Percentiles rank a stretch among this genome's conserved stretches.
Conservation (phyloP, 2,329 filamentous ascomycete species). For the Penicillium sp. region DNA sequence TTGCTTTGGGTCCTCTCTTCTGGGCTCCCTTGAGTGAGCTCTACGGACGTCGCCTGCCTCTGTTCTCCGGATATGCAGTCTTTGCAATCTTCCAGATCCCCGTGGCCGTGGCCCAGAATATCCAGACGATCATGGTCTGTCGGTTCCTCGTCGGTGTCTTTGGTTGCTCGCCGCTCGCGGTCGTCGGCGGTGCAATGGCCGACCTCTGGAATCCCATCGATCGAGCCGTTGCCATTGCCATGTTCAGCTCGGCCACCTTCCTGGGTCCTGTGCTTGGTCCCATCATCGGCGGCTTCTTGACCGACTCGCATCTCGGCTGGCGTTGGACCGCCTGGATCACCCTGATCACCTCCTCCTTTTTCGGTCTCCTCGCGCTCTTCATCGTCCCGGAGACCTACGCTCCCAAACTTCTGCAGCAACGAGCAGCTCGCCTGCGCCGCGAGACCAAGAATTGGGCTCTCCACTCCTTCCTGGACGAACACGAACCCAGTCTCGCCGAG, state of each 20-base stretch:
- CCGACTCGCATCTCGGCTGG: slow-evolving; percentile 49
- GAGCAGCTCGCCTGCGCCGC: slow-evolving; percentile 45
- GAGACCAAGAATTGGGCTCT: slow-evolving; percentile 45
- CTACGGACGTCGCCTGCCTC: slow-evolving; percentile 44
- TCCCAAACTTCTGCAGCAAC: slow-evolving; percentile 44
- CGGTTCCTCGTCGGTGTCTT: slow-evolving; percentile 50
- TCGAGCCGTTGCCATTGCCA: slow-evolving; percentile 42
- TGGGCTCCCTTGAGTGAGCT: slow-evolving; percentile 42
- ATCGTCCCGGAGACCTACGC: slow-evolving; percentile 49
- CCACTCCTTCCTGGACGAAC: slow-evolving; percentile 42
- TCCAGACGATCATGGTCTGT: slow-evolving; percentile 48
- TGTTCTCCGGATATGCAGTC: slow-evolving; percentile 43
- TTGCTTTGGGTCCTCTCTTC: slow-evolving; percentile 35
- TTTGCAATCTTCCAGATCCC: slow-evolving; percentile 51
- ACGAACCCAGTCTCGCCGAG: slow-evolving; percentile 32
- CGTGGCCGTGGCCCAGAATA: slow-evolving; percentile 47
- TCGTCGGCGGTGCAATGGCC: slow-evolving; percentile 46
- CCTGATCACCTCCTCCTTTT: slow-evolving; percentile 42
- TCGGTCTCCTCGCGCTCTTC: slow-evolving; percentile 41
- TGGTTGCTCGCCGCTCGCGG: slow-evolving; percentile 45
- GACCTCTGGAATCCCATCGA: slow-evolving; percentile 47
- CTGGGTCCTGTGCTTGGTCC: slow-evolving; percentile 46
- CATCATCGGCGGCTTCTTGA: slow-evolving; percentile 48
- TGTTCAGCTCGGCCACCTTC: slow-evolving; percentile 46
- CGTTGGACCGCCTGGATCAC: slow-evolving; percentile 55